A percentile compares a stretch with the other conserved stretches of the same genome.
phyloP scores from a whole-genome alignment of 306 rosid species.

The Medicago truncatula region MtrunA17r5.0-ANR NC_053045.1:26858001-26858500 shows the following conservation, averaged over 20 bases:
- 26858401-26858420: constrained; percentile 7
- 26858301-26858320: constrained; percentile 33
- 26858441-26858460: neutral
- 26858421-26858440: neutral
- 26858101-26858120: too few relatives aligned
- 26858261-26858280: constrained; percentile 30
- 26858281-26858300: constrained; percentile 48
- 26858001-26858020: too few relatives aligned
- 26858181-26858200: constrained; percentile 13
- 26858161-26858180: too few relatives aligned
- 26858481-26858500: constrained; percentile 52
- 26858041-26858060: too few relatives aligned
- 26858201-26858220: constrained; percentile 29
- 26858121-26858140: too few relatives aligned
- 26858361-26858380: neutral
- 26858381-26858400: neutral
- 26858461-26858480: neutral
- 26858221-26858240: constrained; percentile 20
- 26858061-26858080: too few relatives aligned
- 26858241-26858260: constrained; percentile 24
- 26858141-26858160: too few relatives aligned
- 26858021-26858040: too few relatives aligned
- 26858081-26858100: too few relatives aligned
- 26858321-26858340: neutral
- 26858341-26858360: neutral